Evolutionary conservation across 2,329 filamentous ascomycete species (phyloP), one percentile per base, ranked within the genome.

Genomic region (Dothideomycetes sp.): DNA sequence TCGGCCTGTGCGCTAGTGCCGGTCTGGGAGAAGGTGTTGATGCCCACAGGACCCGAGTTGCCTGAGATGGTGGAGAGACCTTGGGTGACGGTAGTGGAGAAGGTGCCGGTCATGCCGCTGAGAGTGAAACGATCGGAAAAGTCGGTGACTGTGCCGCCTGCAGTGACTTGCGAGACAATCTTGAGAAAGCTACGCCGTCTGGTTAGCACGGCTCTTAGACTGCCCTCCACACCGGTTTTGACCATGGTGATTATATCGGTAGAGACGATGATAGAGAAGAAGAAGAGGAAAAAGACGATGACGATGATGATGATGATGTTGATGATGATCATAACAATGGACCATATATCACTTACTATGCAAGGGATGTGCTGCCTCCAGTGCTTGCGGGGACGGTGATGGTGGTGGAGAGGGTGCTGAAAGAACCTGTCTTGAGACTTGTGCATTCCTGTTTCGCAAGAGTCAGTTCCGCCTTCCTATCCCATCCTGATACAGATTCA

Each of bases 121-220:
- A 82, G 61, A n/a, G 72, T 69, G 59, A 84, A 84, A 45, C 78
- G 76, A 36, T 63, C 50, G 9, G 77, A 81, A 54, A 69, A 81
- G 50, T 73, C 76, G 41, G 68, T 71, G 15, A 77, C 62, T 3
- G 66, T 69, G 22, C 70, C 70, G 29, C 73, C 70, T n/a, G 66
- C 65, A 14, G 65, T 63, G 4, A 67, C 68, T 5, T 66, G 65
- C 12, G 75, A 71, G 41, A 73, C 60, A 56, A 82, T 77, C 46
- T 71, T 70, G 12, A 78, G 55, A 55, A 76, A 79, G 57, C 72
- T 76, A 47, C 34, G 31, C 4, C 18, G 27, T n/a, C 14, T 19
- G 38, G 33, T 50, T 40, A 42, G 43, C 31, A 35, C 22, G 30
- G 18, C 10, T 17, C 5, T 17, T 30, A n/a, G n/a, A n/a, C n/a